Percentiles rank a stretch among this genome's conserved stretches.
phyloP scores from a whole-genome alignment of 345 rosid genomes.

The Salix exigua region DNA sequence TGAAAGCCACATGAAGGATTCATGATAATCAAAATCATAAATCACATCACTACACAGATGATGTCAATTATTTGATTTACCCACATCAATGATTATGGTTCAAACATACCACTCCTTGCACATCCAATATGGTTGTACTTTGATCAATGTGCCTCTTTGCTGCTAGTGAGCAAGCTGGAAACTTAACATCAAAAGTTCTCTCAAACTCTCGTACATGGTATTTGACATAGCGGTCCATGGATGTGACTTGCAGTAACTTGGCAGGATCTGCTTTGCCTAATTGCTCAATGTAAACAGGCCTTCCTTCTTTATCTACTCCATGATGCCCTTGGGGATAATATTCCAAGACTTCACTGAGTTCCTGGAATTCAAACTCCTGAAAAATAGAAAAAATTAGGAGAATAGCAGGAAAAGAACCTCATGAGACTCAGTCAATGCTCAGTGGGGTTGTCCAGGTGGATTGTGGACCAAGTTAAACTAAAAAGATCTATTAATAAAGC shows the following conservation, averaged over 20 bases:
- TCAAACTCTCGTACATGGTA: conserved; percentile 95
- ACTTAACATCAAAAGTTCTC: conserved; percentile 67
- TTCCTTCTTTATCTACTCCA: conserved; percentile 88
- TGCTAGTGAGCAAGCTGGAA: conserved; percentile 89
- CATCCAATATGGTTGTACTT: conserved; percentile 94
- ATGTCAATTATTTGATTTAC: background rate
- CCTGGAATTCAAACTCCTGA: conserved; percentile 79
- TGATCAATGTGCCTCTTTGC: conserved; percentile 86
- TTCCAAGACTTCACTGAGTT: conserved; percentile 56
- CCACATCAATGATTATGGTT: background rate
- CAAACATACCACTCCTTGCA: conserved; percentile 91
- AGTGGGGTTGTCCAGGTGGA: background rate
- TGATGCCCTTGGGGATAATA: conserved; percentile 94
- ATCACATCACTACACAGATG: background rate
- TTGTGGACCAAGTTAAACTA: background rate
- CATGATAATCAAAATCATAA: background rate
- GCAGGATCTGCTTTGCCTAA: conserved; percentile 76
- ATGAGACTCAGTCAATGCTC: background rate
- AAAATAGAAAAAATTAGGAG: conserved; percentile 12
- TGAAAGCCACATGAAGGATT: background rate
- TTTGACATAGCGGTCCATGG: conserved; percentile 81
- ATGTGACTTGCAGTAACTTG: conserved; percentile 91
- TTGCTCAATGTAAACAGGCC: conserved; percentile 90
- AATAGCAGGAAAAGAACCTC: background rate
- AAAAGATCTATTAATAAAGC: background rate